Evolutionary conservation across 106 monocot genomes (phyloP).

Genomic region (Allium fistulosum): DNA sequence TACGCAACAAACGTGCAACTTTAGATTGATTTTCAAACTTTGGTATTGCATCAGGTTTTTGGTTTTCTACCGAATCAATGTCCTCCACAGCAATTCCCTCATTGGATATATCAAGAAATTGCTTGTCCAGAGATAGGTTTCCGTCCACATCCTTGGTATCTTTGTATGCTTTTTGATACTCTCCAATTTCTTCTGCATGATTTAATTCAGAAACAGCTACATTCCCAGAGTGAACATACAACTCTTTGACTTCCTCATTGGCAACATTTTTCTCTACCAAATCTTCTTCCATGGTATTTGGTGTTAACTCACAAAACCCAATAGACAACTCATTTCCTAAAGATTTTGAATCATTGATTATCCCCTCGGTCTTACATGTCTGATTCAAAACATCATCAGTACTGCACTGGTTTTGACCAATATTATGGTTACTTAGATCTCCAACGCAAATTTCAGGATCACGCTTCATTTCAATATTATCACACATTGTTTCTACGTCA

Average conservation of each 20-base stretch:
- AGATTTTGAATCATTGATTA: not conserved
- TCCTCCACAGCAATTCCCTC: conserved; percentile 14
- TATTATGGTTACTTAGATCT: conserved; percentile 1
- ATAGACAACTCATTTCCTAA: conserved; percentile 6
- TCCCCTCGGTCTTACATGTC: not conserved
- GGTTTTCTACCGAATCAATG: conserved; percentile 9
- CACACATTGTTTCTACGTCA: not conserved
- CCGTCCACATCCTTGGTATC: conserved; percentile 3
- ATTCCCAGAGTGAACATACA: conserved; percentile 10
- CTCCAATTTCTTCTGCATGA: not conserved
- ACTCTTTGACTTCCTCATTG: conserved; percentile 17
- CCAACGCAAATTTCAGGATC: conserved; percentile 1
- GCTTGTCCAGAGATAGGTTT: conserved; percentile 3
- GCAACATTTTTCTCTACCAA: not conserved
- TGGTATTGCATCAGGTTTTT: conserved; percentile 10
- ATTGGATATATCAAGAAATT: conserved; percentile 8
- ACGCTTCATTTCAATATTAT: conserved; percentile 6
- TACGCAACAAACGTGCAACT: conserved; percentile 24
- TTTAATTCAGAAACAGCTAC: not conserved
- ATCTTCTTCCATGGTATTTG: not conserved
- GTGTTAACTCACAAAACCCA: conserved; percentile 2
- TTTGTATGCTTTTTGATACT: not conserved
- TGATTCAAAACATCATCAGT: conserved; percentile 6
- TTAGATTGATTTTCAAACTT: conserved; percentile 25
- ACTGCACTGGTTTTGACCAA: conserved; percentile 12